A percentile compares a stretch with the other conserved stretches of the same genome.
These are phyloP conservation scores for Solanum lycopersicoides DNA, from an alignment of 257 asterid genomes.

Conservation along the genomic window DNA sequence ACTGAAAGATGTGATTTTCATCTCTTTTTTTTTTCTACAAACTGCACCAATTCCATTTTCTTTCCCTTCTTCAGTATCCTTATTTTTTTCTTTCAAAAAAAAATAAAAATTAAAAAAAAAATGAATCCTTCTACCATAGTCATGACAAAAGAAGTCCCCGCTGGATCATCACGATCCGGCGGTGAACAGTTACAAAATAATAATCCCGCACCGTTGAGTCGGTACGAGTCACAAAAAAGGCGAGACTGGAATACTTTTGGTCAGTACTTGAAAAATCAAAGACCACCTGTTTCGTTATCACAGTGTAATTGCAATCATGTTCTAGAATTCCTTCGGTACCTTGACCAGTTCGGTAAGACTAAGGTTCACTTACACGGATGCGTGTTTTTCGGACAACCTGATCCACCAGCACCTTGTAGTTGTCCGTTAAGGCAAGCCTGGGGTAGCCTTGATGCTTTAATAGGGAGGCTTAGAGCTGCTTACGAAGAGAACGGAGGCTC, in stretches of 20 bases:
- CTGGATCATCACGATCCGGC: constrained; percentile 29
- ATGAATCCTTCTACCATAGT: constrained; percentile 30
- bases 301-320: constrained; percentile 73
- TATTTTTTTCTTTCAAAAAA: constrained; percentile 19
- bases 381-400: constrained; percentile 81
- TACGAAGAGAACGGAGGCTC: constrained; percentile 90
- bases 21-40: constrained; percentile 22
- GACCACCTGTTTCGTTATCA: constrained; percentile 59
- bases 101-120: neutral
- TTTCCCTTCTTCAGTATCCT: neutral
- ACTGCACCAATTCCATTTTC: constrained; percentile 24
- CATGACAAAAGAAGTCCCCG: constrained; percentile 15
- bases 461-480: constrained; percentile 88
- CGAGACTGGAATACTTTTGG: constrained; percentile 95
- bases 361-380: constrained; percentile 83
- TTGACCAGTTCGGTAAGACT: constrained; percentile 86
- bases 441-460: constrained; percentile 94
- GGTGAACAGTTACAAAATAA: constrained; percentile 12
- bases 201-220: constrained; percentile 38
- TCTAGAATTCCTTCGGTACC: constrained; percentile 73
- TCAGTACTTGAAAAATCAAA: constrained; percentile 68
- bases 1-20: constrained; percentile 38
- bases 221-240: constrained; percentile 80
- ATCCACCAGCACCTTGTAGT: constrained; percentile 88
- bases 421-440: constrained; percentile 93